Evolutionary conservation across 441 rosid genomes (phyloP).

Genomic region (Dalechampia spathulata): DNA sequence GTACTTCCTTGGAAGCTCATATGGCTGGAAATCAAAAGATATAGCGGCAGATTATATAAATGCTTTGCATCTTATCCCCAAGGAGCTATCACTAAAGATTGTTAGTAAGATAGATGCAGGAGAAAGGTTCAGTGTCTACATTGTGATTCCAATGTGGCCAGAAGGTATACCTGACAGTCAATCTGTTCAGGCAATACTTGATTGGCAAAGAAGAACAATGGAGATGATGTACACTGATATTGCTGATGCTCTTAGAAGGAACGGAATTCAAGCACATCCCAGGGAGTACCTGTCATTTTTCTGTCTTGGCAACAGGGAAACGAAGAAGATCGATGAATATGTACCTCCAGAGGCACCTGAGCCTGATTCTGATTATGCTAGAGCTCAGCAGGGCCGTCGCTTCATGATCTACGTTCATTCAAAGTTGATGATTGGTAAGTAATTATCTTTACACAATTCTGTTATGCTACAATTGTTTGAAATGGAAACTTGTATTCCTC

Average conservation of each 20-base stretch:
- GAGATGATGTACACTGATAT: slow-evolving; percentile 92
- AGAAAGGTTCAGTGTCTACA: slow-evolving; percentile 73
- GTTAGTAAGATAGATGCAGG: slow-evolving; percentile 76
- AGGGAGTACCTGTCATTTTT: slow-evolving; percentile 78
- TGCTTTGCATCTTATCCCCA: slow-evolving; percentile 77
- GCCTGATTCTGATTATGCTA: slow-evolving; percentile 51
- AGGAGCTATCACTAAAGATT: slow-evolving; percentile 79
- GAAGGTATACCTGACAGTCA: slow-evolving; percentile 93
- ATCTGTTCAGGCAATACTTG: slow-evolving; percentile 87
- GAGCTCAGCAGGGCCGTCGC: slow-evolving; percentile 84
- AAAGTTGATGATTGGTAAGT: slow-evolving; percentile 91
- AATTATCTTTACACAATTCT: too few relatives aligned
- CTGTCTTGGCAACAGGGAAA: slow-evolving; percentile 91
- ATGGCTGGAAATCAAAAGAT: slow-evolving; percentile 58
- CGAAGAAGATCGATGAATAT: slow-evolving; percentile 66
- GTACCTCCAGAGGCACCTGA: slow-evolving; percentile 70
- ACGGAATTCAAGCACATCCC: slow-evolving; percentile 56
- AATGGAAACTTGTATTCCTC: too few relatives aligned
- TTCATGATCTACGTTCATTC: slow-evolving; percentile 96
- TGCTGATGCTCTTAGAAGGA: slow-evolving; percentile 48
- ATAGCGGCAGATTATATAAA: slow-evolving; percentile 68
- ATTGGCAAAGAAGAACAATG: slow-evolving; percentile 93
- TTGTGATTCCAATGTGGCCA: slow-evolving; percentile 98
- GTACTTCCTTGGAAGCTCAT: slow-evolving; percentile 92
- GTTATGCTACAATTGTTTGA: too few relatives aligned